Base-by-base conservation (phyloP, 2,329 filamentous ascomycete species). In the Arthroderma sp. region DNA sequence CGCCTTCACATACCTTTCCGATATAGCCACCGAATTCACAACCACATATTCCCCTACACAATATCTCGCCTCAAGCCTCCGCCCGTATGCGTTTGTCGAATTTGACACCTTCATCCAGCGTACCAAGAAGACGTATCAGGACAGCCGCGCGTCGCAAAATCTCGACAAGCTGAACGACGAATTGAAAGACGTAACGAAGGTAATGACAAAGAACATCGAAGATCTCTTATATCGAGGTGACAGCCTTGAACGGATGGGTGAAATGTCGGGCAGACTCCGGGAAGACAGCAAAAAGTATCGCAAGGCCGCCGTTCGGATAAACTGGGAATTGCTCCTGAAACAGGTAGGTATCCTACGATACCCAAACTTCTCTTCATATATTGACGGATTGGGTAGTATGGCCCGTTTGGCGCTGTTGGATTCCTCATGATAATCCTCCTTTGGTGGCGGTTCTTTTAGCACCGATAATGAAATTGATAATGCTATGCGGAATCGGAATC, bases 171-270 rank as follows among this genome's bases (percentile, higher is more conserved):
- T 98, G 53, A 96, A 98, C 61, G 86, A 95, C 60, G 93, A 98
- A 73, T 77, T 98, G 53, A 83, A 88, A 63, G 91, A 96, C 66
- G 93, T 98, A 45, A 96, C 91, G 1, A 88, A 95, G 69, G 88
- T 98, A 60, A 98, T 98, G 93, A 96, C 88, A 45, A 96, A 96
- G 77, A 98, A 98, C 65, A 96, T 98, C 55, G 91, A 98, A 72
- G 91, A 98, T 64, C 69, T 98, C 59, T 71, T 98, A 43, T 98
- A 98, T 63, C 74, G 93, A 50, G 91, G 91, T 29, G 91, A 98
- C 62, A 91, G 81, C 57, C 68, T 98, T 54, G 91, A 98, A 68
- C 78, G 87, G 57, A 98, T 98, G 91, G 89, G 91, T 49, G 89
- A 96, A 69, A 83, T 95, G 60, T 93, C 84, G 57, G 83, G 79